Evolutionary conservation across 768 basidiomycete species (phyloP).

Genomic region (Lanmaoa rubissima): DNA sequence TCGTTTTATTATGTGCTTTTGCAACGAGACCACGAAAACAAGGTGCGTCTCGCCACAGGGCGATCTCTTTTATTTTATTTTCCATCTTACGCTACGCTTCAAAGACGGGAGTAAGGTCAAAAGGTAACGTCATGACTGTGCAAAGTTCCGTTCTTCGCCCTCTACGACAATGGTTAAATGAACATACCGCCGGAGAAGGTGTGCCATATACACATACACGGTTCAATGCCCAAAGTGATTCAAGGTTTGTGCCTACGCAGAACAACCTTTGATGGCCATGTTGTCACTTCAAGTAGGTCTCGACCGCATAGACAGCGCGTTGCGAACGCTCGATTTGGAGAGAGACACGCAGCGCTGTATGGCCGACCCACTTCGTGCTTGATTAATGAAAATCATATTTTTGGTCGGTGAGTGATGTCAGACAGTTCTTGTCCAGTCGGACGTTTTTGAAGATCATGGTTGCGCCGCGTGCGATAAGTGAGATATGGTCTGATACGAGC

Average conservation of each 20-base stretch:
- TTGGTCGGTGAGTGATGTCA: neutral
- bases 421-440: neutral
- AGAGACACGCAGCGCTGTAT: neutral
- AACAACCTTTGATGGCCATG: constrained; percentile 29
- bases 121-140: constrained; percentile 42
- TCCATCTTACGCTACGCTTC: neutral
- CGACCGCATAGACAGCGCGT: constrained; percentile 47
- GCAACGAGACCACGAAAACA: constrained; percentile 54
- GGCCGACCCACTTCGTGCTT: neutral
- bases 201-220: neutral
- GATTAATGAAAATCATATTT: constrained; percentile 14
- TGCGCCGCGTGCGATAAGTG: neutral
- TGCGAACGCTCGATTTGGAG: constrained; percentile 20
- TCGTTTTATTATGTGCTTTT: constrained; percentile 68
- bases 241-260: constrained; percentile 6
- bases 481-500: neutral
- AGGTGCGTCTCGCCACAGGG: constrained; percentile 35
- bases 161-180: constrained; percentile 37
- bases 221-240: neutral
- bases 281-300: constrained; percentile 47
- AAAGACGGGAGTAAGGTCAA: constrained; percentile 54
- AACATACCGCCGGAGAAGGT: constrained; percentile 36
- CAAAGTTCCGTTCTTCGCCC: constrained; percentile 47
- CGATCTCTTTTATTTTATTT: neutral
- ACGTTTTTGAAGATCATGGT: constrained; percentile 4